Evolutionary conservation across 768 basidiomycete genomes (phyloP).

Genomic region (Panellus pusillus): DNA sequence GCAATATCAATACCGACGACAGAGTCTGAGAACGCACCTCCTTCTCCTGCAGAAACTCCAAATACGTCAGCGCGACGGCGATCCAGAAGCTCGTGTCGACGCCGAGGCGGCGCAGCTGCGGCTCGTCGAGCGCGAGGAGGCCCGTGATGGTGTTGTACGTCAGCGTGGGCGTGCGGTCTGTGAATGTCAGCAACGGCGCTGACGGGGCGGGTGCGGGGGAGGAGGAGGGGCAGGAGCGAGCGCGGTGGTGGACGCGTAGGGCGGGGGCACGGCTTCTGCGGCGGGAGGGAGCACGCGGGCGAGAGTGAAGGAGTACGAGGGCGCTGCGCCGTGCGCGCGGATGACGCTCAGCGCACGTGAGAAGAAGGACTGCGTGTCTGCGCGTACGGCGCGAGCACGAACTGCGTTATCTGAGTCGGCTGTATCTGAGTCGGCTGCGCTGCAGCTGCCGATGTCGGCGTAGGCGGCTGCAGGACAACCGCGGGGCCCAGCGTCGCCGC

Average conservation of each 20-base stretch:
- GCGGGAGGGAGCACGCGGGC: conserved; percentile 32
- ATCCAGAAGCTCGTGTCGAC: conserved; percentile 81
- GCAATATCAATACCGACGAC: not conserved
- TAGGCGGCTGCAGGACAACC: conserved; percentile 32
- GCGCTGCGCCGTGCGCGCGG: conserved; percentile 51
- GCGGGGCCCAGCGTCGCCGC: conserved; percentile 45
- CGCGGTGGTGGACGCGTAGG: conserved; percentile 1
- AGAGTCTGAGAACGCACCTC: conserved; percentile 55
- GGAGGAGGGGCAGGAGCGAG: no score
- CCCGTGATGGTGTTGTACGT: conserved; percentile 60
- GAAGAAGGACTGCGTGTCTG: conserved; percentile 39
- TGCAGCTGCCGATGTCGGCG: conserved; percentile 33
- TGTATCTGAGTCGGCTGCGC: conserved; percentile 14
- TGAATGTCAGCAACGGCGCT: conserved; percentile 56
- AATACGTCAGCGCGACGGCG: conserved; percentile 68
- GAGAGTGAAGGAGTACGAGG: conserved; percentile 64
- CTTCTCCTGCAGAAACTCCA: conserved; percentile 75
- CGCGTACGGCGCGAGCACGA: conserved; percentile 17
- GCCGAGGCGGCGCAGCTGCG: conserved; percentile 57
- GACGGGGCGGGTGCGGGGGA: conserved; percentile 18
- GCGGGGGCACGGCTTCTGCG: conserved; percentile 24
- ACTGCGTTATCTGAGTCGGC: no score
- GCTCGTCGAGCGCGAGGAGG: conserved; percentile 59
- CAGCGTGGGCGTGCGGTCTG: conserved; percentile 69
- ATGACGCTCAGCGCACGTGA: conserved; percentile 50